These are phyloP conservation scores for Mesotaenium endlicherianum DNA, from an alignment of 139 green algal genomes.

Conservation along the genomic window DNA sequence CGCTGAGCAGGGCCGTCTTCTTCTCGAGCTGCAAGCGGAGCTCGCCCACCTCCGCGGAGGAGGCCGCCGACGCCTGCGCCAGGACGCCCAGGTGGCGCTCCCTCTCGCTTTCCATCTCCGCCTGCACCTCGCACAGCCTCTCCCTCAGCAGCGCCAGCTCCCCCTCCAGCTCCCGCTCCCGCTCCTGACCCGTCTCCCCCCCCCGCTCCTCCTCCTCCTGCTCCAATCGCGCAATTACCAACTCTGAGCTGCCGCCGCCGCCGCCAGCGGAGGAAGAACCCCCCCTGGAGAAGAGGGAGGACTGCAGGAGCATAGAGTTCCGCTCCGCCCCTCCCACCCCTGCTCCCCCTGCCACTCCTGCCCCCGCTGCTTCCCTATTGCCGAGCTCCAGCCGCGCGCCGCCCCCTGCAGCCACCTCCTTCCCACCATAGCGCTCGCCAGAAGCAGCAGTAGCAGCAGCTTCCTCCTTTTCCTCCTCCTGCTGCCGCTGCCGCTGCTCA, in stretches of 20 bases:
- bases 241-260: too few species aligned
- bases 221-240: too few species aligned
- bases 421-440: too few species aligned
- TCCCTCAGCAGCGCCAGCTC: neutral
- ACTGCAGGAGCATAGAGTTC: too few species aligned
- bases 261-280: too few species aligned
- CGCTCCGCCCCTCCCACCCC: neutral
- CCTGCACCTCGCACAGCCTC: neutral
- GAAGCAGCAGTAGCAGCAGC: too few species aligned
- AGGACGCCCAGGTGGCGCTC: neutral
- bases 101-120: too few species aligned
- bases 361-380: neutral
- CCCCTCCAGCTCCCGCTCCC: neutral
- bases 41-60: neutral
- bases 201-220: neutral
- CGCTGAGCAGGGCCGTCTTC: slow-evolving; percentile 25
- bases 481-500: too few species aligned
- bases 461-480: too few species aligned
- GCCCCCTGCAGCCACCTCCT: too few species aligned
- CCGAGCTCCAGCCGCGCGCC: neutral
- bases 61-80: neutral
- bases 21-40: neutral
- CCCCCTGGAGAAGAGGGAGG: too few species aligned
- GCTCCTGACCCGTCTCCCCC: neutral
- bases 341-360: neutral